Conservation (phyloP, 2,329 filamentous ascomycete genomes). For the Curvularia sp. region DNA sequence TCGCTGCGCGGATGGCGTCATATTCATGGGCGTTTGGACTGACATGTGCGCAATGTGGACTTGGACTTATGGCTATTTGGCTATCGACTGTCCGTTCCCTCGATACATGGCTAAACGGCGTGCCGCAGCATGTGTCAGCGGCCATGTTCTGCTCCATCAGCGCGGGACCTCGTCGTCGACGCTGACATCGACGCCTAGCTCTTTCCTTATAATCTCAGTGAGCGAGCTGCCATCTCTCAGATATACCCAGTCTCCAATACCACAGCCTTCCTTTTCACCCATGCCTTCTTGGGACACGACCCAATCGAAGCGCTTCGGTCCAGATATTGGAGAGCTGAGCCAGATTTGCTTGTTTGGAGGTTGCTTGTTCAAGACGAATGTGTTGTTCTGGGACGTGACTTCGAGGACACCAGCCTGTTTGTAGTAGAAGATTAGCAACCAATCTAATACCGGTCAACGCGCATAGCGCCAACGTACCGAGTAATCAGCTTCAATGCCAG, state of each 20-base stretch:
- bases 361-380: slow-evolving; percentile 97
- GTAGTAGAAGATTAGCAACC: slow-evolving; percentile 20
- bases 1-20: slow-evolving; percentile 17
- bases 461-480: slow-evolving; percentile 66
- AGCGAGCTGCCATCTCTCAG: slow-evolving; percentile 81
- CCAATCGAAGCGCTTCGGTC: slow-evolving; percentile 95
- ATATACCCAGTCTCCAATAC: slow-evolving; percentile 83
- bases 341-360: slow-evolving; percentile 97
- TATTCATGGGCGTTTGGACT: slow-evolving; percentile 26
- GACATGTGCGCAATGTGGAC: slow-evolving; percentile 3
- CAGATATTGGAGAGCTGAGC: slow-evolving; percentile 89
- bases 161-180: slow-evolving; percentile 43
- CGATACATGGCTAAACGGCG: not conserved
- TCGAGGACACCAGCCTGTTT: slow-evolving; percentile 83
- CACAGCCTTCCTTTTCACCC: slow-evolving; percentile 79
- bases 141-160: slow-evolving; percentile 21
- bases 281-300: slow-evolving; percentile 76
- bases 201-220: slow-evolving; percentile 73
- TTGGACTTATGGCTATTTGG: slow-evolving; percentile 5
- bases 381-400: slow-evolving; percentile 71
- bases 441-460: not conserved
- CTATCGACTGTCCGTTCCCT: slow-evolving; percentile 9
- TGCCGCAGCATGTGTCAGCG: not conserved
- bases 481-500: slow-evolving; percentile 87
- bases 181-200: slow-evolving; percentile 70